Base-by-base conservation (phyloP, 257 asterid species). In the Fraxinus cuspidata region DNA sequence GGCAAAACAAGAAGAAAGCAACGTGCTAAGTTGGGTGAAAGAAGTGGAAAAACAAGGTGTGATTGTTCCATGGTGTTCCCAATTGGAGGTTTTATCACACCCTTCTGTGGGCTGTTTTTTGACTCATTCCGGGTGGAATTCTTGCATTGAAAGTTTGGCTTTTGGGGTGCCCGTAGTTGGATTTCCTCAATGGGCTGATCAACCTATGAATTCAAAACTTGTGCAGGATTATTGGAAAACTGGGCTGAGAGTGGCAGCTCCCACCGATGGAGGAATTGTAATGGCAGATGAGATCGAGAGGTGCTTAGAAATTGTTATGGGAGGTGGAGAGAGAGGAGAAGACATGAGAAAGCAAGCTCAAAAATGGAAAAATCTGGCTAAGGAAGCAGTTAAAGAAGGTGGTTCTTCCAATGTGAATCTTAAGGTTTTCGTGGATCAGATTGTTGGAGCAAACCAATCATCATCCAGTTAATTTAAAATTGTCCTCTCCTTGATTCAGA, bases 161-260 rank as follows among this genome's bases (percentile, higher is more conserved):
- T 77, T 47, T 3, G 92, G 92, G 3, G 85, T 87, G 25, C 92
- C 92, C 0, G 7, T 83, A 0, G 87, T 89, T 73, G 77, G 77
- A 27, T 31, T 86, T 60, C 94, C 92, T 0, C 85, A 71, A 4
- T 89, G 94, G 94, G 70, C 75, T 0, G 94, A 89, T 71, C 94
- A 89, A 60, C 9, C 44, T 0, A 84, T 89, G 49, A 89, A 87
- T 8, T 92, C 90, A 0, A 87, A 87, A 56, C 77, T 89, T 7
- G 51, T 87, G 71, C 85, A 89, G 73, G 92, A 89, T 71, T 75
- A 68, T 4, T 84, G 92, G 92, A 78, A 63, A 83, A 82, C 60
- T 7, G 93, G 93, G 12, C 49, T 85, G 34, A 87, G 85, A 44
- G 84, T 79, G 4, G 53, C 2, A n/a, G 34, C 35, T 0, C 69